Conservation (phyloP, 2,329 filamentous ascomycete species). For the Rutstroemia sydowiana region DNA sequence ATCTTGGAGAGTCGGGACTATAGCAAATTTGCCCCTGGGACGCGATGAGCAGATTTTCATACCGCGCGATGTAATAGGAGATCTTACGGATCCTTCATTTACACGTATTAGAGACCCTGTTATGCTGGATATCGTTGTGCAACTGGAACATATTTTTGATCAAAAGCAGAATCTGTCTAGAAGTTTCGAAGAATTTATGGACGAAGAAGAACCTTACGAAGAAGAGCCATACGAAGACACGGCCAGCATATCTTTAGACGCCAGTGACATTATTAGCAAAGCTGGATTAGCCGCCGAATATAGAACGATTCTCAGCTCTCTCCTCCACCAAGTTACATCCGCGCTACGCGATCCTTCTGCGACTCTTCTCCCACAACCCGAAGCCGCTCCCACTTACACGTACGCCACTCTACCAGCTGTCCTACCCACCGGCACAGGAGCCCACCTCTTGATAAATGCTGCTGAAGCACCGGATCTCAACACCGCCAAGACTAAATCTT, state of each 20-base stretch:
- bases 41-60: slow-evolving; percentile 84
- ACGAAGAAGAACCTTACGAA: slow-evolving; percentile 15
- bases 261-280: slow-evolving; percentile 13
- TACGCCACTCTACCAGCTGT: slow-evolving; percentile 37
- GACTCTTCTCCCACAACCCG: slow-evolving; percentile 33
- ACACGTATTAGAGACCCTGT: slow-evolving; percentile 66
- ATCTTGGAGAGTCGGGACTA: slow-evolving; percentile 66
- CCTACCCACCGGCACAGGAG: slow-evolving; percentile 46
- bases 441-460: slow-evolving; percentile 63
- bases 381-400: slow-evolving; percentile 27
- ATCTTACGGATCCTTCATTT: slow-evolving; percentile 77
- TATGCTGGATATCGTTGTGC: slow-evolving; percentile 67
- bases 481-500: slow-evolving; percentile 19
- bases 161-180: slow-evolving; percentile 16
- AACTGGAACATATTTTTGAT: slow-evolving; percentile 24
- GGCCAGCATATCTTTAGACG: slow-evolving; percentile 1
- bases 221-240: slow-evolving; percentile 9
- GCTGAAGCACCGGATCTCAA: slow-evolving; percentile 32
- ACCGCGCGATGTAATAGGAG: slow-evolving; percentile 65
- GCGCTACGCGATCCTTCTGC: slow-evolving; percentile 38
- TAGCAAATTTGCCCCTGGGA: slow-evolving; percentile 75
- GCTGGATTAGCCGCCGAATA: slow-evolving; percentile 28
- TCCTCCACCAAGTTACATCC: slow-evolving; percentile 43
- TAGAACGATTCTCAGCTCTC: slow-evolving; percentile 35
- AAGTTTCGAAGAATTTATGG: slow-evolving; percentile 18